These are phyloP conservation scores for Salix udensis DNA, from an alignment of 345 rosid genomes.

Conservation along the genomic window DNA sequence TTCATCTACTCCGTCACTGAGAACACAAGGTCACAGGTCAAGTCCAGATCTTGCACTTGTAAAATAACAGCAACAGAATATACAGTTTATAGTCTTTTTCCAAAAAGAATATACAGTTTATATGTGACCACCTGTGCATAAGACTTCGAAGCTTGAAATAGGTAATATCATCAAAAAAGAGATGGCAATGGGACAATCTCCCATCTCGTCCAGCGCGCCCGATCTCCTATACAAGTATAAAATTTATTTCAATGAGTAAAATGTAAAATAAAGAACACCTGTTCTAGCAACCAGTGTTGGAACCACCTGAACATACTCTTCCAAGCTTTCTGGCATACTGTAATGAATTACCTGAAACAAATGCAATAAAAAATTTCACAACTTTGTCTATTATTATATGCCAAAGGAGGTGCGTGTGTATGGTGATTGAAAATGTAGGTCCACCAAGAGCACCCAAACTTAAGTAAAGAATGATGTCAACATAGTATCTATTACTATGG, in stretches of 20 bases:
- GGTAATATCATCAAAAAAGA: constrained; percentile 66
- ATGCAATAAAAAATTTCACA: constrained; percentile 7
- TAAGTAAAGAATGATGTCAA: not conserved
- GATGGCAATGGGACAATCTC: constrained; percentile 77
- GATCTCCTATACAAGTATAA: constrained; percentile 52
- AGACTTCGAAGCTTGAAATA: constrained; percentile 91
- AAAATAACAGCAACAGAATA: not conserved
- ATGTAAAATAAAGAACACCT: constrained; percentile 11
- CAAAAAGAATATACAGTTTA: not conserved
- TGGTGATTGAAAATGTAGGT: not conserved
- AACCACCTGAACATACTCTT: constrained; percentile 92
- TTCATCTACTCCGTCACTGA: constrained; percentile 96
- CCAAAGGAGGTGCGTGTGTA: not conserved
- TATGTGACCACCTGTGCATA: constrained; percentile 58
- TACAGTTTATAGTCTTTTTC: not conserved
- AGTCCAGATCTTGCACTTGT: constrained; percentile 1
- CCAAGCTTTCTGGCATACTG: constrained; percentile 96
- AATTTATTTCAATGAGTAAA: constrained; percentile 16
- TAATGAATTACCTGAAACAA: constrained; percentile 79
- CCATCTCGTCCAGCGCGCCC: constrained; percentile 99
- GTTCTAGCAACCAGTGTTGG: constrained; percentile 6
- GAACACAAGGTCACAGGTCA: constrained; percentile 20
- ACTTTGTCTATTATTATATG: not conserved
- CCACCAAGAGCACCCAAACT: not conserved
- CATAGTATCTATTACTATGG: not conserved